A percentile compares a stretch with the other conserved stretches of the same genome.
phyloP scores from a whole-genome alignment of 257 asterid genomes.

The Coffea canephora region DNA sequence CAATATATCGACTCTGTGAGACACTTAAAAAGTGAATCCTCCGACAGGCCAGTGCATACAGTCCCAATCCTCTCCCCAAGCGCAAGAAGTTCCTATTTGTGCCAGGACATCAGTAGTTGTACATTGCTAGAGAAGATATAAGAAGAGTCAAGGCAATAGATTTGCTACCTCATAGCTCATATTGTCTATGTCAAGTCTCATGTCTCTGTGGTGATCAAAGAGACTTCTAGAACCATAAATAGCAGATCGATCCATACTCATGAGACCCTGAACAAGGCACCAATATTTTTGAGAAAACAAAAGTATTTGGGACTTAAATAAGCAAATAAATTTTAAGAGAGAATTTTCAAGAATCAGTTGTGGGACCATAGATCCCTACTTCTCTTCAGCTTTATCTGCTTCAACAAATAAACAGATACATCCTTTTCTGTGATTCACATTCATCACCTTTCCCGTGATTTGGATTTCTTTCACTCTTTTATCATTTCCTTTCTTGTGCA shows the following conservation, averaged over 20 bases:
- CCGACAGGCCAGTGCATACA: conserved; percentile 76
- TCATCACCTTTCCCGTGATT: neutral
- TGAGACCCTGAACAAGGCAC: conserved; percentile 42
- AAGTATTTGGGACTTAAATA: neutral
- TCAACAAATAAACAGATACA: neutral
- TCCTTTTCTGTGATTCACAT: neutral
- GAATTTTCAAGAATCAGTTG: neutral
- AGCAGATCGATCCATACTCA: conserved; percentile 42
- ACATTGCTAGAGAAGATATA: conserved; percentile 6
- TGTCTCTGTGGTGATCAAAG: conserved; percentile 66
- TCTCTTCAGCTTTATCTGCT: neutral
- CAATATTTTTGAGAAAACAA: neutral
- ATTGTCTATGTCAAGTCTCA: conserved; percentile 77
- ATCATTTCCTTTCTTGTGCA: neutral
- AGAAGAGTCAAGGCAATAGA: neutral
- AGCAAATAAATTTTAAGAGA: neutral
- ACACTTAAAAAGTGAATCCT: conserved; percentile 47
- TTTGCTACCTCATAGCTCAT: conserved; percentile 77
- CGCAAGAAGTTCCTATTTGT: conserved; percentile 72
- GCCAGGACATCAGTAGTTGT: conserved; percentile 10
- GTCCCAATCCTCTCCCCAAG: conserved; percentile 81
- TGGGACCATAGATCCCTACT: neutral
- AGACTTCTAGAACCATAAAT: conserved; percentile 50
- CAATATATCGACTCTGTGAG: conserved; percentile 50
- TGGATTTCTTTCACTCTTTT: too few species aligned